phyloP scores from a whole-genome alignment of 805 yeast genomes.

The Kazachstania psychrophila region DNA sequence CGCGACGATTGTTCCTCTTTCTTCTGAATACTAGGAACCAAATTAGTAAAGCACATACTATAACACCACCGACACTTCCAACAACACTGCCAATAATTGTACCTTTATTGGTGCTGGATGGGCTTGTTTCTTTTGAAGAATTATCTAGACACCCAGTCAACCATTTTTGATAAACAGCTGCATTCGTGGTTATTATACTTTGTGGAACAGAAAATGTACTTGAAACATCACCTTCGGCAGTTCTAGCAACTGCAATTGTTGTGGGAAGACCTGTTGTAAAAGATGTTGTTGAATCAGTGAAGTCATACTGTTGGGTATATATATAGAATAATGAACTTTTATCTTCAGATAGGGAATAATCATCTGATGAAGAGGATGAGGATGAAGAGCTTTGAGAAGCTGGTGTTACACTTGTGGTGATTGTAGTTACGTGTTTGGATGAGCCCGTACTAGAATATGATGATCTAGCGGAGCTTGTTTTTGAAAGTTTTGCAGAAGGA shows the following conservation, averaged over 20 bases:
- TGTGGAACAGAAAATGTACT: slow-evolving; percentile 17
- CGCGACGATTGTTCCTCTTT: slow-evolving; percentile 5
- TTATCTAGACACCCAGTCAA: slow-evolving; percentile 12
- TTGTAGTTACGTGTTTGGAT: too few relatives aligned
- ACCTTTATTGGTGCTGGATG: slow-evolving; percentile 5
- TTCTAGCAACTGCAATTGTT: slow-evolving; percentile 11
- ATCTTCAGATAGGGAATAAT: not conserved
- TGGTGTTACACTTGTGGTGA: too few relatives aligned
- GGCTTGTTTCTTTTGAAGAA: not conserved
- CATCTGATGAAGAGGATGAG: not conserved
- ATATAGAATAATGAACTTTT: not conserved
- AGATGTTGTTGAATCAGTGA: slow-evolving; percentile 15
- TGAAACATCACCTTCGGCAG: slow-evolving; percentile 4
- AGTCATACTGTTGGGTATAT: slow-evolving; percentile 16
- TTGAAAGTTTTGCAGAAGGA: too few relatives aligned
- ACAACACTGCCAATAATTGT: slow-evolving; percentile 26
- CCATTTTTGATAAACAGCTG: slow-evolving; percentile 20
- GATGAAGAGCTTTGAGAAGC: not conserved
- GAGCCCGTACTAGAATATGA: too few relatives aligned
- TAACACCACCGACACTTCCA: slow-evolving; percentile 26
- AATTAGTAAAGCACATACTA: slow-evolving; percentile 12
- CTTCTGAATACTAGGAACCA: slow-evolving; percentile 14
- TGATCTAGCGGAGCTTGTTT: too few relatives aligned
- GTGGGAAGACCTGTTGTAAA: slow-evolving; percentile 14
- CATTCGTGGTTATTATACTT: slow-evolving; percentile 16